Percentiles rank a stretch among this genome's conserved stretches.
phyloP scores from a whole-genome alignment of 116 monocot species.

The Phalaenopsis hybrid region DNA sequence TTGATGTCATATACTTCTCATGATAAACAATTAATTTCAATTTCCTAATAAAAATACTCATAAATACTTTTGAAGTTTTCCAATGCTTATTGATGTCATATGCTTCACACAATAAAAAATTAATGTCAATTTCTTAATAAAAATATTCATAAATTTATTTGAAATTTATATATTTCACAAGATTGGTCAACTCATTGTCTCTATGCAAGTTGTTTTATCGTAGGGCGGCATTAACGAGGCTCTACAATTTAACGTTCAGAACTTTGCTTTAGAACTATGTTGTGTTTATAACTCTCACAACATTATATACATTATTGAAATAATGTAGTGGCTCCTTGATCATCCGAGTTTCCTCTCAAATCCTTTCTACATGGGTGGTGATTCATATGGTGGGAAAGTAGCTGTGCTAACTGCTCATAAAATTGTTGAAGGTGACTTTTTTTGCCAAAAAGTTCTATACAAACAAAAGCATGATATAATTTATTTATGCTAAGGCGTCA shows the following conservation, averaged over 20 bases:
- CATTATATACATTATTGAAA: not conserved
- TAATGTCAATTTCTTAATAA: no score
- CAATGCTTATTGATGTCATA: no score
- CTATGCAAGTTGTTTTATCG: no score
- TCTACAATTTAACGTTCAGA: not conserved
- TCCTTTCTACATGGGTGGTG: slow-evolving; percentile 17
- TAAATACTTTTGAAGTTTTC: no score
- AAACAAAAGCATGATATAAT: not conserved
- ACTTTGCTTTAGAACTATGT: not conserved
- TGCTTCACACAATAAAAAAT: no score
- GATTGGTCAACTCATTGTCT: no score
- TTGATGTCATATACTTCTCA: no score
- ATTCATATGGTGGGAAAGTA: slow-evolving; percentile 18
- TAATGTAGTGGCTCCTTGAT: slow-evolving; percentile 18
- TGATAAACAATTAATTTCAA: no score
- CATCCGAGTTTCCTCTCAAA: slow-evolving; percentile 18
- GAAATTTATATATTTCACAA: no score
- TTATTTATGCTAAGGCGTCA: not conserved
- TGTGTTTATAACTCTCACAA: not conserved
- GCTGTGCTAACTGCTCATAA: slow-evolving; percentile 13
- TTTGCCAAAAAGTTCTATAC: not conserved
- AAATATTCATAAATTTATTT: no score
- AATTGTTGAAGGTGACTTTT: slow-evolving; percentile 13
- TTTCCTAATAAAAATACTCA: no score
- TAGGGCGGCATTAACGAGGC: no score